Percentiles rank a stretch among this genome's conserved stretches.
Conservation (phyloP, 352 stramenopile species). For the Globisporangium sylvaticum region DNA sequence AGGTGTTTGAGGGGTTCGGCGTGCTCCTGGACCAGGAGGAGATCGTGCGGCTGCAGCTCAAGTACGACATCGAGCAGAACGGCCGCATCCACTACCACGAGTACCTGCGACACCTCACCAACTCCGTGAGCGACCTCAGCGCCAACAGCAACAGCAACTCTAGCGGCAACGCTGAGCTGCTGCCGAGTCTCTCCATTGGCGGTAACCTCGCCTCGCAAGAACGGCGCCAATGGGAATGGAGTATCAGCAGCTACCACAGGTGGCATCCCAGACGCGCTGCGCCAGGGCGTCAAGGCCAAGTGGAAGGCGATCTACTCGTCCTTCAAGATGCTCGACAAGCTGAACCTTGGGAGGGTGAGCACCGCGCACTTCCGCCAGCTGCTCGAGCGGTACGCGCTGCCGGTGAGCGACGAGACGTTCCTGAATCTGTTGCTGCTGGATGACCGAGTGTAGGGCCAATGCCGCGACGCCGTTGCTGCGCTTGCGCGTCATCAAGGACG, state of each 20-base stretch:
- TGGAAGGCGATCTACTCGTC: conserved; percentile 70
- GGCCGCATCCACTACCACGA: conserved; percentile 62
- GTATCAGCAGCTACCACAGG: neutral
- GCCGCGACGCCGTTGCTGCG: conserved; percentile 20
- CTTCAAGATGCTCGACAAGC: conserved; percentile 61
- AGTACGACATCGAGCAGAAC: conserved; percentile 76
- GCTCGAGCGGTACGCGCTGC: conserved; percentile 67
- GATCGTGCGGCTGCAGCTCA: conserved; percentile 58
- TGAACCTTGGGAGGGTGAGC: conserved; percentile 44
- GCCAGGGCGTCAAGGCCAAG: conserved; percentile 29
- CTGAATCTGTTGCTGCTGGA: conserved; percentile 17
- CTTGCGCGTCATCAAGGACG: conserved; percentile 7
- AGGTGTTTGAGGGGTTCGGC: conserved; percentile 56
- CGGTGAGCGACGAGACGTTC: conserved; percentile 48
- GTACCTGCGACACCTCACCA: conserved; percentile 59
- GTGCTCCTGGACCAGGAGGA: conserved; percentile 59
- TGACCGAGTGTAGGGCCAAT: neutral
- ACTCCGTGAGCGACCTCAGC: conserved; percentile 35
- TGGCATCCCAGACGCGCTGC: conserved; percentile 39
- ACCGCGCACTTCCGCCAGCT: conserved; percentile 62
- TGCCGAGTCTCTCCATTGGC: conserved; percentile 24
- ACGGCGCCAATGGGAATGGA: neutral
- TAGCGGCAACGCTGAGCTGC: conserved; percentile 9
- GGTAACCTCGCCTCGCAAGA: conserved; percentile 5
- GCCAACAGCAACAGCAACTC: conserved; percentile 6